Base-by-base conservation (phyloP, 371 early-diverging fungal species). In the Umbelopsis sp. region DNA sequence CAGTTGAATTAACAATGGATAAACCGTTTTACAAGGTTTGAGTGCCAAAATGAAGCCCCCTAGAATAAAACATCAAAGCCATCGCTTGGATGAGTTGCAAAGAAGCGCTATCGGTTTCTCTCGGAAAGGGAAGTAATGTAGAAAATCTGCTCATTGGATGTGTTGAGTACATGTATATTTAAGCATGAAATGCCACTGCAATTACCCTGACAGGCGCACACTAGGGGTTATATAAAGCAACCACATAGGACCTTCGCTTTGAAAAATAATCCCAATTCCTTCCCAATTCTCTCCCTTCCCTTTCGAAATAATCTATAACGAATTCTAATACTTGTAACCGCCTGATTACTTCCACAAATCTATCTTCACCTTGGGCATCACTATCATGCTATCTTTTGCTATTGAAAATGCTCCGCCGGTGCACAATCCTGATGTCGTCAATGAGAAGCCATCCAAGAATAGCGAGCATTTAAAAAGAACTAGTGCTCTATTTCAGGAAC, bases 1-100 rank as follows among this genome's bases (percentile, higher is more conserved):
- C 57, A 18, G 57, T 57, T 57, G 57, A 35, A 57, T 57, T 57
- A 35, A 29, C 57, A 57, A 57, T 57, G 57, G 57, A 14, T 35
- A 57, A 57, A 57, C 35, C 4, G 35, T 57, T 35, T 35, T 57
- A 18, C 35, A 29, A 8, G 52, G 29, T 24, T 22, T 51, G 52
- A 24, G 24, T 24, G 25, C 57, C 14, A 18, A 14, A 16, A 32
- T 35, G 11, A 51, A 29, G 16, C 57, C 57, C 57, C 35, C 12
- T 24, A 35, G 57, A 4, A 18, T 35, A 11, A 7, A 25, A 12
- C 9, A 29, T 51, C 25, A 10, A 22, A 51, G 18, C 32, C 35
- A 57, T 29, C 4, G 32, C 35, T 57, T 35, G 57, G 57, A 57
- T 57, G 35, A 35, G 57, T 57, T 57, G 57, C 57, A 57, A 57